These are phyloP conservation scores for Dalbergia oliveri DNA, from an alignment of 306 rosid genomes.

Conservation along the genomic window DNA sequence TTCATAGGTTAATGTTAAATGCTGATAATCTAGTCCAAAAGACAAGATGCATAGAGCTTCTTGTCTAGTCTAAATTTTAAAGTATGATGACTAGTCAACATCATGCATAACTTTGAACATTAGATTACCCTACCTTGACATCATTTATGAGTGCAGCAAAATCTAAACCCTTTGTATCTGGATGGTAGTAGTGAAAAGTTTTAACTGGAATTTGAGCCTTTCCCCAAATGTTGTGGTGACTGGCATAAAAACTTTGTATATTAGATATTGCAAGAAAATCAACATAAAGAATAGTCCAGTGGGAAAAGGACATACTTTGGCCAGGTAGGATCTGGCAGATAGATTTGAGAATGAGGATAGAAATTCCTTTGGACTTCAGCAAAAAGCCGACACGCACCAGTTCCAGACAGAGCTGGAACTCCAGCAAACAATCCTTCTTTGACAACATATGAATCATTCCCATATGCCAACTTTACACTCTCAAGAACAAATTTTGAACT, in stretches of 20 bases:
- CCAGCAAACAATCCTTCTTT: constrained; percentile 79
- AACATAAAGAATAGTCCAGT: constrained; percentile 5
- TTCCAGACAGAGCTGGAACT: constrained; percentile 85
- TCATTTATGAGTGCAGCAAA: constrained; percentile 75
- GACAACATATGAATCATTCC: constrained; percentile 70
- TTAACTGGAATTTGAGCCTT: constrained; percentile 78
- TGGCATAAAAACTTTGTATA: constrained; percentile 34
- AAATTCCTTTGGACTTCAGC: constrained; percentile 85
- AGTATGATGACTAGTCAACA: background rate
- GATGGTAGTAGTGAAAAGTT: constrained; percentile 78
- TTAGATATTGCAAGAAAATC: constrained; percentile 32
- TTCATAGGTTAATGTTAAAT: too few relatives aligned
- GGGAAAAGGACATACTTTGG: constrained; percentile 64
- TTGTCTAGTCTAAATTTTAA: background rate
- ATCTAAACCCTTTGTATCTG: constrained; percentile 79
- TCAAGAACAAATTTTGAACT: constrained; percentile 53
- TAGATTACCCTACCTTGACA: constrained; percentile 51
- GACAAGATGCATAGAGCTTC: constrained; percentile 26
- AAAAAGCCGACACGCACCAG: constrained; percentile 87
- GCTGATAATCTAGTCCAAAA: background rate
- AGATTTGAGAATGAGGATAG: constrained; percentile 73
- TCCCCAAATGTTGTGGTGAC: constrained; percentile 93
- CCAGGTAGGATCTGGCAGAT: constrained; percentile 88
- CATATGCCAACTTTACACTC: constrained; percentile 86
- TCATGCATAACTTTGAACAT: background rate